A percentile compares a stretch with the other conserved stretches of the same genome.
Conservation (phyloP, 306 rosid genomes). For the Rosa chinensis region DNA sequence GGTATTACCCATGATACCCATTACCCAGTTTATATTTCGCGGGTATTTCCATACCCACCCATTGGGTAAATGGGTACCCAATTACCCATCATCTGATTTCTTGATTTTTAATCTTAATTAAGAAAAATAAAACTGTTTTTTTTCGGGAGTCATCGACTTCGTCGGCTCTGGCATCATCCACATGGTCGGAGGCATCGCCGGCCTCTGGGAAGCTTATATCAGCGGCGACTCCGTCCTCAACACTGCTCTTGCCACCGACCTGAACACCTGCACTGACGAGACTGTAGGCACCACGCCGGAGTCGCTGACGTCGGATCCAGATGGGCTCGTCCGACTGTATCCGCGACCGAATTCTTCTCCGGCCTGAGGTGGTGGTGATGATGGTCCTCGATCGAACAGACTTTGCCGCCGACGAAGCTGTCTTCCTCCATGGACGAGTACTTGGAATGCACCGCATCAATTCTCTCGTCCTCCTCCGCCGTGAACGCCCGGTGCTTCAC, state of each 20-base stretch:
- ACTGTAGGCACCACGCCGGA: constrained; percentile 16
- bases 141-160: too few species aligned
- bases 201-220: too few species aligned
- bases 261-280: constrained; percentile 2
- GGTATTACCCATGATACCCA: too few species aligned
- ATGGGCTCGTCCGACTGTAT: constrained; percentile 33
- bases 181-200: too few species aligned
- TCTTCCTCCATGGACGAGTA: constrained; percentile 23
- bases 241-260: constrained; percentile 13
- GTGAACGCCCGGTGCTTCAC: constrained; percentile 53
- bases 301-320: constrained; percentile 52
- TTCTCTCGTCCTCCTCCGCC: constrained; percentile 43
- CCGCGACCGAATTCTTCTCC: constrained; percentile 25
- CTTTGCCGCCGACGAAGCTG: background rate
- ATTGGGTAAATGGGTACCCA: too few species aligned
- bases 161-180: too few species aligned
- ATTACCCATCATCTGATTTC: too few species aligned
- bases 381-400: background rate
- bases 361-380: background rate
- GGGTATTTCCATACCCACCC: too few species aligned
- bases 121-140: too few species aligned
- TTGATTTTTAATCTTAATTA: too few species aligned
- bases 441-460: constrained; percentile 42
- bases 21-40: too few species aligned
- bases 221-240: constrained; percentile 8